phyloP scores from a whole-genome alignment of 768 basidiomycete species.

The Crepidotus variabilis region DNA sequence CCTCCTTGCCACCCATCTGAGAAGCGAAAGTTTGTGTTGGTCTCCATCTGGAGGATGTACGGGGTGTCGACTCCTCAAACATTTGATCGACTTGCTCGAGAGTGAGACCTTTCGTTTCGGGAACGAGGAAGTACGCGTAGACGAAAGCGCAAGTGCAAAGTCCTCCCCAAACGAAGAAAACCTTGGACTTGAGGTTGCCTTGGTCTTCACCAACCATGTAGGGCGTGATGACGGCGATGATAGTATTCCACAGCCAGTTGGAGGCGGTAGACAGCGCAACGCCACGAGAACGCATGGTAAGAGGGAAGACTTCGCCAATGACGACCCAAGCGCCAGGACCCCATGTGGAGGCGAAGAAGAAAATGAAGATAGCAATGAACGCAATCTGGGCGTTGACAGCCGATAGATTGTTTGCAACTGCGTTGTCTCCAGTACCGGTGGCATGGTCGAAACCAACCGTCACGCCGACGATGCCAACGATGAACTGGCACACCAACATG shows the following conservation, averaged over 20 bases:
- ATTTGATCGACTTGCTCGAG: slow-evolving; percentile 83
- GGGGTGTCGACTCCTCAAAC: slow-evolving; percentile 62
- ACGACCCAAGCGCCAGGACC: slow-evolving; percentile 69
- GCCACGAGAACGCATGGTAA: slow-evolving; percentile 76
- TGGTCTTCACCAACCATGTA: slow-evolving; percentile 49
- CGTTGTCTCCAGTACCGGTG: neutral
- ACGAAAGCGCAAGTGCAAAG: slow-evolving; percentile 67
- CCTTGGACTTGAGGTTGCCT: slow-evolving; percentile 57
- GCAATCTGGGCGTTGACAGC: slow-evolving; percentile 61
- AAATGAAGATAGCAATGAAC: slow-evolving; percentile 50
- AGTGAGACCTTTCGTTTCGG: slow-evolving; percentile 80
- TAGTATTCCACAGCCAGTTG: slow-evolving; percentile 74
- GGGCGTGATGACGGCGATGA: slow-evolving; percentile 34
- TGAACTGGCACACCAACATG: slow-evolving; percentile 84
- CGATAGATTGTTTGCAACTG: slow-evolving; percentile 33
- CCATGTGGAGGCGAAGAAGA: slow-evolving; percentile 58
- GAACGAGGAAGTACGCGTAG: slow-evolving; percentile 80
- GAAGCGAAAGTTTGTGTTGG: slow-evolving; percentile 1
- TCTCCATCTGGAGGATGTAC: neutral
- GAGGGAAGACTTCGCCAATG: slow-evolving; percentile 81
- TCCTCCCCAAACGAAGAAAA: slow-evolving; percentile 82
- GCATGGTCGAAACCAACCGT: slow-evolving; percentile 26
- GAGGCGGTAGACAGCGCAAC: slow-evolving; percentile 63
- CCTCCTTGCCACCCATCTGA: neutral
- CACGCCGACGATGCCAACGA: slow-evolving; percentile 60